Conservation (phyloP, 306 rosid species). For the Rosa lucieae region DNA sequence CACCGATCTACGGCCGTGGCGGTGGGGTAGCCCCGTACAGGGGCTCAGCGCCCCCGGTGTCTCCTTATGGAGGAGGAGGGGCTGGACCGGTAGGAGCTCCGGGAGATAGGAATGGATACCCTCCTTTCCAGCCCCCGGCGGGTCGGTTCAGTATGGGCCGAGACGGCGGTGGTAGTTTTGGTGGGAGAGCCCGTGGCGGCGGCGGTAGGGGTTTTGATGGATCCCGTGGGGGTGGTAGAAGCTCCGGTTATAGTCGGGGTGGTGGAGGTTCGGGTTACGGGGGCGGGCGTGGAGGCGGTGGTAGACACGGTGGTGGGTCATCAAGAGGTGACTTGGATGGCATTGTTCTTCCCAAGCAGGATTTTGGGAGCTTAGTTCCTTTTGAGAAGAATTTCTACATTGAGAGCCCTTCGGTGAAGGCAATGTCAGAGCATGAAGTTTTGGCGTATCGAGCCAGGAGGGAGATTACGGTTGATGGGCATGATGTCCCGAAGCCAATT, state of each 20-base stretch:
- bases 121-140: slow-evolving; percentile 64
- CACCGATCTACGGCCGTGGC: slow-evolving; percentile 50
- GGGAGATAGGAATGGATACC: slow-evolving; percentile 36
- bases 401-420: slow-evolving; percentile 57
- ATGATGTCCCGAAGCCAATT: slow-evolving; percentile 78
- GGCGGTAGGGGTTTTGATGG: slow-evolving; percentile 19
- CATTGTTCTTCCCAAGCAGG: slow-evolving; percentile 71
- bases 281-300: slow-evolving; percentile 44
- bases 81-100: slow-evolving; percentile 38
- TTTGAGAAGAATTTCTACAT: slow-evolving; percentile 81
- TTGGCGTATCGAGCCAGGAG: slow-evolving; percentile 52
- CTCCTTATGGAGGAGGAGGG: slow-evolving; percentile 34
- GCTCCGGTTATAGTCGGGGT: slow-evolving; percentile 37
- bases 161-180: slow-evolving; percentile 33
- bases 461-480: slow-evolving; percentile 83
- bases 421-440: slow-evolving; percentile 75
- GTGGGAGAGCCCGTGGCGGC: slow-evolving; percentile 33
- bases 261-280: slow-evolving; percentile 26
- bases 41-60: slow-evolving; percentile 30
- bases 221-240: slow-evolving; percentile 44
- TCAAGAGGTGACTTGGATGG: slow-evolving; percentile 77
- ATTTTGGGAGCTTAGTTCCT: slow-evolving; percentile 76
- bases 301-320: slow-evolving; percentile 57
- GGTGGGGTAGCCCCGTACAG: slow-evolving; percentile 39
- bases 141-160: slow-evolving; percentile 67